Conservation (phyloP, 805 yeast genomes). For the Lachancea thermotolerans region DNA sequence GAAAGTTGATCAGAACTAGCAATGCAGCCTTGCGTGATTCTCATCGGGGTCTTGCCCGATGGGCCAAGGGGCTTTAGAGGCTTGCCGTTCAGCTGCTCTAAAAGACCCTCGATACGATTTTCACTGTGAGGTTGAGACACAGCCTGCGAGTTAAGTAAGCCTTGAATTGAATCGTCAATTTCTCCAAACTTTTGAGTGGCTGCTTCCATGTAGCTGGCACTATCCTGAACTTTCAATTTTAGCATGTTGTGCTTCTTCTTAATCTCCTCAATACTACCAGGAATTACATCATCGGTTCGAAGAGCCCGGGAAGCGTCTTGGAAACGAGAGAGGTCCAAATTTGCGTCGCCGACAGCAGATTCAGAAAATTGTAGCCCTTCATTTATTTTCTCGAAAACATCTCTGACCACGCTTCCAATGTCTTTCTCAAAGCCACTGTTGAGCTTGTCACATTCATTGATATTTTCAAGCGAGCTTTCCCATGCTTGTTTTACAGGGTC, state of each 20-base stretch:
- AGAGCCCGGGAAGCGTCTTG: conserved; percentile 9
- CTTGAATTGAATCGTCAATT: conserved; percentile 9
- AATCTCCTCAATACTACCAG: conserved; percentile 16
- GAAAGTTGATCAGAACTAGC: neutral
- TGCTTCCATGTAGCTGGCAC: conserved; percentile 7
- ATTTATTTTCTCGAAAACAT: conserved; percentile 17
- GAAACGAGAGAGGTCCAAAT: conserved; percentile 14
- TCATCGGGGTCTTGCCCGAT: conserved; percentile 16
- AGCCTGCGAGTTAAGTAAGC: conserved; percentile 3
- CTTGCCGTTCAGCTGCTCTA: conserved; percentile 11
- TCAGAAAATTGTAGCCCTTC: conserved; percentile 14
- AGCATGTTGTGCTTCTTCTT: conserved; percentile 12
- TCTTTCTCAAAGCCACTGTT: conserved; percentile 20
- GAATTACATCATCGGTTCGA: conserved; percentile 12
- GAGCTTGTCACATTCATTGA: conserved; percentile 30
- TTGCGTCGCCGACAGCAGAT: conserved; percentile 15
- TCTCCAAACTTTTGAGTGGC: conserved; percentile 8
- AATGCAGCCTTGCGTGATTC: conserved; percentile 3
- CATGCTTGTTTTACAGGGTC: conserved; percentile 27
- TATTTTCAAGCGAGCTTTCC: conserved; percentile 26
- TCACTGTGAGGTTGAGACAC: conserved; percentile 6
- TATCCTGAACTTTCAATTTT: conserved; percentile 5
- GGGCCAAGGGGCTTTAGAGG: conserved; percentile 14
- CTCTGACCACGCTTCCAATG: conserved; percentile 14
- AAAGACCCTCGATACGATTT: conserved; percentile 4